A percentile compares a stretch with the other conserved stretches of the same genome.
phyloP scores from a whole-genome alignment of 805 yeast species.

The Torulaspora franciscae region DNA sequence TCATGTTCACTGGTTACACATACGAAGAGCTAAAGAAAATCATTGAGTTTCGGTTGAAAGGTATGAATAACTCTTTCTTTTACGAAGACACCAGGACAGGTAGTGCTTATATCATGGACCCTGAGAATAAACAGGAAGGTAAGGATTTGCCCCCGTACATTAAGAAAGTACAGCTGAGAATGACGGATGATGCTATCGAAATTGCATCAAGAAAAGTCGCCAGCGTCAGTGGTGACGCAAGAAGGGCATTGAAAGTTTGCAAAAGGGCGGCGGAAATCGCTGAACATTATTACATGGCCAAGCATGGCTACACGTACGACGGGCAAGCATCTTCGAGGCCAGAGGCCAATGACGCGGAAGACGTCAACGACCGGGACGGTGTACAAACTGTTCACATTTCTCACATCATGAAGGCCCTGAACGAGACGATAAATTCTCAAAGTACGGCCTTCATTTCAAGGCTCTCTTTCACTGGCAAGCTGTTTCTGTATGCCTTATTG shows the following conservation, averaged over 20 bases:
- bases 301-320: constrained; percentile 33
- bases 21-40: constrained; percentile 71
- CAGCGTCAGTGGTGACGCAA: constrained; percentile 94
- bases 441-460: constrained; percentile 51
- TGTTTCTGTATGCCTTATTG: constrained; percentile 65
- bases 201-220: constrained; percentile 94
- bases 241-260: constrained; percentile 85
- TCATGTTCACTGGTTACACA: constrained; percentile 85
- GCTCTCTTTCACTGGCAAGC: constrained; percentile 63
- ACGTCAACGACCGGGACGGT: constrained; percentile 34
- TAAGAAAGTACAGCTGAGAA: constrained; percentile 34
- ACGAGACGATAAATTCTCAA: constrained; percentile 75
- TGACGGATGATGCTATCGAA: constrained; percentile 71
- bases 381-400: constrained; percentile 57
- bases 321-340: constrained; percentile 14
- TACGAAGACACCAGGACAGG: constrained; percentile 37
- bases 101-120: constrained; percentile 33
- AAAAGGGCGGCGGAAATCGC: constrained; percentile 87
- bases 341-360: constrained; percentile 19
- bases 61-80: constrained; percentile 37
- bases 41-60: constrained; percentile 63
- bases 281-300: constrained; percentile 50
- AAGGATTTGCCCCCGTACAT: constrained; percentile 16
- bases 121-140: constrained; percentile 11
- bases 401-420: constrained; percentile 74